A percentile compares a stretch with the other conserved stretches of the same genome.
These are phyloP conservation scores for Rhizopus sp. DNA, from an alignment of 371 early-diverging fungal genomes.

Conservation along the genomic window DNA sequence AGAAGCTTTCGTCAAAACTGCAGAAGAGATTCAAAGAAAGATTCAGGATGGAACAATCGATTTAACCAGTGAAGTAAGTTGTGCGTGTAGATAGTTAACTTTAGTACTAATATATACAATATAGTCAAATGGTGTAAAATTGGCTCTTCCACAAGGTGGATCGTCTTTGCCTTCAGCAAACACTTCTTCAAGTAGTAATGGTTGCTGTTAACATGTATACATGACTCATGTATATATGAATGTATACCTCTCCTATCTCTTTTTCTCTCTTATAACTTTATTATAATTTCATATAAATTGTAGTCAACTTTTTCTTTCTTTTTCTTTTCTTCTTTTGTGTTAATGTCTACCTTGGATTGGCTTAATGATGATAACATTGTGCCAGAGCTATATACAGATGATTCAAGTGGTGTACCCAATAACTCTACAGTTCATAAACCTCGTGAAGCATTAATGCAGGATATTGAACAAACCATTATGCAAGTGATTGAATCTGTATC, in stretches of 20 bases:
- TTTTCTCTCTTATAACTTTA: neutral
- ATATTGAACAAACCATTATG: slow-evolving; percentile 17
- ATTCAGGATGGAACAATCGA: slow-evolving; percentile 48
- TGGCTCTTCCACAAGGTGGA: slow-evolving; percentile 46
- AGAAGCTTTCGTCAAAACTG: slow-evolving; percentile 58
- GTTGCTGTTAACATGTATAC: slow-evolving; percentile 38
- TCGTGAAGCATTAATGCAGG: slow-evolving; percentile 15
- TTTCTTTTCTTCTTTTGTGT: neutral
- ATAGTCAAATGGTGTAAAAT: slow-evolving; percentile 50
- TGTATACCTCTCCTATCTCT: neutral
- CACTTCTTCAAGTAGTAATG: slow-evolving; percentile 39
- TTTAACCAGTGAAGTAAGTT: slow-evolving; percentile 44
- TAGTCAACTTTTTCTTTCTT: no score
- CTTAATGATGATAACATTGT: neutral
- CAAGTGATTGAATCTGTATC: slow-evolving; percentile 12
- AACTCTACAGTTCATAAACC: slow-evolving; percentile 14
- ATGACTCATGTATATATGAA: neutral
- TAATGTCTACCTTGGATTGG: slow-evolving; percentile 1
- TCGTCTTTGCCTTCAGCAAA: slow-evolving; percentile 51
- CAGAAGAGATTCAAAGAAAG: slow-evolving; percentile 45
- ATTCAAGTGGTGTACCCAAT: neutral
- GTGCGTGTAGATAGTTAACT: neutral
- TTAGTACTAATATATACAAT: neutral
- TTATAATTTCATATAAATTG: no score
- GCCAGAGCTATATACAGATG: neutral